These are phyloP conservation scores for Pouteria campechiana DNA, from an alignment of 179 eudicot genomes.

Conservation along the genomic window DNA sequence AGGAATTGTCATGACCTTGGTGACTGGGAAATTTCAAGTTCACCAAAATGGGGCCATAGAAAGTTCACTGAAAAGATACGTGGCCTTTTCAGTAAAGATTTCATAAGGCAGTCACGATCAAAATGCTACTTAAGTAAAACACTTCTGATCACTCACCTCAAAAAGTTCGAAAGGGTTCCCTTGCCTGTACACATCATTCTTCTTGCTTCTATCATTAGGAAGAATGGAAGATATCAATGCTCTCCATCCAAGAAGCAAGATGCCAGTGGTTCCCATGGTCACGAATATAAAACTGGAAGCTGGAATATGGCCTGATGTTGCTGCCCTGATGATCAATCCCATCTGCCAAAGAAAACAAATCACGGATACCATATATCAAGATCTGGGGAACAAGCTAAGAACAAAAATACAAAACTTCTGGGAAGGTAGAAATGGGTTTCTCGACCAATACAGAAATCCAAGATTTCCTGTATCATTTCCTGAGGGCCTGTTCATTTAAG, in stretches of 20 bases:
- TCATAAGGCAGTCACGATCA: neutral
- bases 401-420: neutral
- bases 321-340: constrained; percentile 55
- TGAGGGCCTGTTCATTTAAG: neutral
- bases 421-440: too few species aligned
- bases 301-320: constrained; percentile 53
- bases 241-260: constrained; percentile 84
- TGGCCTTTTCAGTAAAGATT: neutral
- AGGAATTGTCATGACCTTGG: too few species aligned
- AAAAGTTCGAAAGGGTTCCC: constrained; percentile 90
- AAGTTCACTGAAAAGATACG: neutral
- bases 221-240: constrained; percentile 46
- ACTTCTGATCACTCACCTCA: constrained; percentile 50
- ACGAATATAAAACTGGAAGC: constrained; percentile 54
- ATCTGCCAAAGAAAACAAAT: constrained; percentile 30
- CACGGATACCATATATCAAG: neutral
- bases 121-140: neutral
- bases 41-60: neutral
- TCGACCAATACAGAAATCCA: too few species aligned
- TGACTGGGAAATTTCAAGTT: too few species aligned
- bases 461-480: neutral
- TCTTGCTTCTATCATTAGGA: constrained; percentile 31
- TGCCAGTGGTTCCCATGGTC: constrained; percentile 80
- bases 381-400: neutral
- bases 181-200: constrained; percentile 57